Conservation (phyloP, 1,139 yeast species). For the Citeromyces siamensis region DNA sequence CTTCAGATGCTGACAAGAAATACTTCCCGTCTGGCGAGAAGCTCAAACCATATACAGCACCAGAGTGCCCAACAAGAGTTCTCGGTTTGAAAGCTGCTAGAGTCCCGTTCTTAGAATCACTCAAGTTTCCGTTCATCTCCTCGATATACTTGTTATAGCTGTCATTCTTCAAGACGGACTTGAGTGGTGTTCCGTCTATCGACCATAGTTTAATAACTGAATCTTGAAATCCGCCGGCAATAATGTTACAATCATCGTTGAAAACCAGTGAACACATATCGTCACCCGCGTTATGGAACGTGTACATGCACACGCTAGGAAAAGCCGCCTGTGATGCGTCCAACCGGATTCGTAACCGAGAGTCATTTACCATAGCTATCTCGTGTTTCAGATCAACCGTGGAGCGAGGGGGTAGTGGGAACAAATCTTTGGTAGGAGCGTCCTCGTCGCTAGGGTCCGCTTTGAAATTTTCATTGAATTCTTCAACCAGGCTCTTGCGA, state of each 20-base stretch:
- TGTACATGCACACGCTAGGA: slow-evolving; percentile 97
- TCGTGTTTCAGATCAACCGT: slow-evolving; percentile 70
- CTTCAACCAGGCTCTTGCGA: slow-evolving; percentile 29
- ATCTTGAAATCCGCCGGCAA: slow-evolving; percentile 94
- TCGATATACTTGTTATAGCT: slow-evolving; percentile 25
- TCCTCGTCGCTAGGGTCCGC: slow-evolving; percentile 35
- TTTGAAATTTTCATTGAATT: slow-evolving; percentile 34
- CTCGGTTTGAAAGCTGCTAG: slow-evolving; percentile 24
- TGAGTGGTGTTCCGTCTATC: slow-evolving; percentile 77
- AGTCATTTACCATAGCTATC: slow-evolving; percentile 69
- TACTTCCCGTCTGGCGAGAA: slow-evolving; percentile 87
- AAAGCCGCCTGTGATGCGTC: slow-evolving; percentile 63
- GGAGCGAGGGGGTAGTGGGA: slow-evolving; percentile 82
- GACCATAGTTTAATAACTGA: slow-evolving; percentile 87
- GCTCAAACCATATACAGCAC: slow-evolving; percentile 83
- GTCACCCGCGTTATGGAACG: slow-evolving; percentile 90
- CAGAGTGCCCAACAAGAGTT: slow-evolving; percentile 83
- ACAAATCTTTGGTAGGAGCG: slow-evolving; percentile 58
- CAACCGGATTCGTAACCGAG: slow-evolving; percentile 59
- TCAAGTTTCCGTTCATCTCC: slow-evolving; percentile 1
- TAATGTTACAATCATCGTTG: slow-evolving; percentile 75
- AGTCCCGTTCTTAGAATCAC: slow-evolving; percentile 8
- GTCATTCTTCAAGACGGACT: slow-evolving; percentile 53
- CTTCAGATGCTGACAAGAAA: slow-evolving; percentile 78
- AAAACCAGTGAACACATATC: slow-evolving; percentile 77